These are phyloP conservation scores for Angomonas ambiguus DNA, from an alignment of 208 protist genomes.

Conservation along the genomic window DNA sequence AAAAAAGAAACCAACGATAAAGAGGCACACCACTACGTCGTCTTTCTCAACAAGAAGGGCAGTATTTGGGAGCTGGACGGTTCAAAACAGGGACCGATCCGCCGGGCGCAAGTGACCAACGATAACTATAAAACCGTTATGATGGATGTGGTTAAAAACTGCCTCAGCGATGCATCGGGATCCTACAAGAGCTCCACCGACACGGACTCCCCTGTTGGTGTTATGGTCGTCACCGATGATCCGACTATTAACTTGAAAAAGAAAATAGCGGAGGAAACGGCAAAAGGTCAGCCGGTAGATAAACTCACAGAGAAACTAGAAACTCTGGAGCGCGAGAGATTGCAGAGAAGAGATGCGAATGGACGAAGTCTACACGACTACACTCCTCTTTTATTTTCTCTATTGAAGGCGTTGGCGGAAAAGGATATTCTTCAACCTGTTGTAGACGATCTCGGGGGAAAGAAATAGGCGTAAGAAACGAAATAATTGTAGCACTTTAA, in stretches of 20 bases:
- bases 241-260: conserved; percentile 59
- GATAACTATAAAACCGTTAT: conserved; percentile 60
- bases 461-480: conserved; percentile 19
- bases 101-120: conserved; percentile 61
- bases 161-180: conserved; percentile 69
- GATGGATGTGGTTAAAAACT: conserved; percentile 79
- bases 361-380: conserved; percentile 96
- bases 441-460: conserved; percentile 25
- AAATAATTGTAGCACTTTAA: neutral
- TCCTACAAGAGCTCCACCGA: conserved; percentile 42
- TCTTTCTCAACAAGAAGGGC: conserved; percentile 91
- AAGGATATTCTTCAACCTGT: conserved; percentile 82
- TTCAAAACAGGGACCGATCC: conserved; percentile 90
- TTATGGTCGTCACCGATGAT: conserved; percentile 95
- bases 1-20: conserved; percentile 22
- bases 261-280: conserved; percentile 40
- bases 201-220: conserved; percentile 93
- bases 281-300: conserved; percentile 43
- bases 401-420: conserved; percentile 92
- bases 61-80: conserved; percentile 98
- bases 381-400: conserved; percentile 93
- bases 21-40: conserved; percentile 97
- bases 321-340: conserved; percentile 35
- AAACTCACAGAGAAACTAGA: conserved; percentile 57
- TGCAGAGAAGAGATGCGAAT: conserved; percentile 88